These are phyloP conservation scores for Triglochin maritima DNA, from an alignment of 106 monocot genomes.

Conservation along the genomic window DNA sequence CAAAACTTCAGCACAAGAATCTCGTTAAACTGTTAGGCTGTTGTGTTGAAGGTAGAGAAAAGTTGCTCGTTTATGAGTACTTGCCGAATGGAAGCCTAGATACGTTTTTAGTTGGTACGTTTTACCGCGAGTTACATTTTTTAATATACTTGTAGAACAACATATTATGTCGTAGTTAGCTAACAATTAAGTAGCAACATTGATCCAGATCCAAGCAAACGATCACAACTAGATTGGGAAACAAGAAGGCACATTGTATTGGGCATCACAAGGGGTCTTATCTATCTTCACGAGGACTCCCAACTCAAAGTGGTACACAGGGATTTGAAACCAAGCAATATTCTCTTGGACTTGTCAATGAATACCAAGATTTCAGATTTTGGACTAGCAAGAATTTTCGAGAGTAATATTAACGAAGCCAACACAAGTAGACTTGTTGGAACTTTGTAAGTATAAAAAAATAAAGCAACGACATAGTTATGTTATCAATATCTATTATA, in stretches of 20 bases:
- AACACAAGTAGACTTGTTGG: slow-evolving; percentile 4
- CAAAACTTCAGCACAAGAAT: slow-evolving; percentile 10
- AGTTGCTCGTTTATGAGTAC: slow-evolving; percentile 12
- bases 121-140: neutral
- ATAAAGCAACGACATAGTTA: too few species aligned
- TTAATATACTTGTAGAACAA: neutral
- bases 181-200: neutral
- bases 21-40: slow-evolving; percentile 7
- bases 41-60: slow-evolving; percentile 5
- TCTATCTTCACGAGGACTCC: slow-evolving; percentile 12
- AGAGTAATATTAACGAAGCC: neutral
- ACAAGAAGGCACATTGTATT: neutral
- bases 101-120: slow-evolving; percentile 38
- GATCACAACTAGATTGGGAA: neutral
- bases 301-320: slow-evolving; percentile 6
- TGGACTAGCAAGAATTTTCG: slow-evolving; percentile 6
- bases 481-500: too few species aligned
- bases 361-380: slow-evolving; percentile 10
- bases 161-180: neutral
- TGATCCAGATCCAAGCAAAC: neutral
- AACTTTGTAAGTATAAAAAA: slow-evolving; percentile 2
- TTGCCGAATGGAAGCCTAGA: slow-evolving; percentile 23
- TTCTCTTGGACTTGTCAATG: neutral
- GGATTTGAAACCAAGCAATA: slow-evolving; percentile 1
- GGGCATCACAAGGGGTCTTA: slow-evolving; percentile 3